phyloP scores from a whole-genome alignment of 2,329 filamentous ascomycete genomes.

The Fusarium clavum region DNA sequence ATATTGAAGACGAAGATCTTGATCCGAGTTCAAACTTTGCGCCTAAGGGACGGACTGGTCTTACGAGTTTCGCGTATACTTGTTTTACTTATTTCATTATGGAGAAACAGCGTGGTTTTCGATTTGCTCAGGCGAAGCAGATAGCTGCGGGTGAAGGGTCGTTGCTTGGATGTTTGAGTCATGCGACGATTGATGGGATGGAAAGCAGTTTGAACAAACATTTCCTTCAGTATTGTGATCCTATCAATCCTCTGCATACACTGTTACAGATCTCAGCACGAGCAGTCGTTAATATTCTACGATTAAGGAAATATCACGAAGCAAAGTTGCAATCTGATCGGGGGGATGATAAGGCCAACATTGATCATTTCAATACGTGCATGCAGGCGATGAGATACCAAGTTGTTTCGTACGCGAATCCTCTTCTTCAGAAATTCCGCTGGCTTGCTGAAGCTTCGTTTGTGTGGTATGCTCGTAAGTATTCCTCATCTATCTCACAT shows the following conservation, averaged over 20 bases:
- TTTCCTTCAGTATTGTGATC: constrained; percentile 29
- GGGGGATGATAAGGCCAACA: constrained; percentile 3
- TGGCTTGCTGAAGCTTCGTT: constrained; percentile 13
- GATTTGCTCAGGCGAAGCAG: neutral
- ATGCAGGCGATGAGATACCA: constrained; percentile 23
- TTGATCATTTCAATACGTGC: constrained; percentile 20
- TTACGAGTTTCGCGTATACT: constrained; percentile 10
- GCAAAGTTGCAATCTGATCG: neutral
- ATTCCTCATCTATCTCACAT: fast-evolving
- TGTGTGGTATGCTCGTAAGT: constrained; percentile 27
- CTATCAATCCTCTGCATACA: neutral
- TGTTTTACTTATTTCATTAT: neutral
- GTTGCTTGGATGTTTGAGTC: neutral
- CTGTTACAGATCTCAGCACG: constrained; percentile 9
- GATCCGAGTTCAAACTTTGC: neutral
- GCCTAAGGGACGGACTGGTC: neutral
- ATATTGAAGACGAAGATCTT: constrained; percentile 24
- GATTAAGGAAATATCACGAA: constrained; percentile 15
- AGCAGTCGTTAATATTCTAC: constrained; percentile 13
- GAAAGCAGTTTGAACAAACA: constrained; percentile 13
- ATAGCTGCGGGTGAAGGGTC: neutral
- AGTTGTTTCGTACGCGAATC: neutral
- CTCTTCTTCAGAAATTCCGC: neutral
- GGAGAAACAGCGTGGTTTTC: constrained; percentile 5
- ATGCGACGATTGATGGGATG: neutral